phyloP scores from a whole-genome alignment of 768 basidiomycete genomes.

The Obba rivulosa region DNA sequence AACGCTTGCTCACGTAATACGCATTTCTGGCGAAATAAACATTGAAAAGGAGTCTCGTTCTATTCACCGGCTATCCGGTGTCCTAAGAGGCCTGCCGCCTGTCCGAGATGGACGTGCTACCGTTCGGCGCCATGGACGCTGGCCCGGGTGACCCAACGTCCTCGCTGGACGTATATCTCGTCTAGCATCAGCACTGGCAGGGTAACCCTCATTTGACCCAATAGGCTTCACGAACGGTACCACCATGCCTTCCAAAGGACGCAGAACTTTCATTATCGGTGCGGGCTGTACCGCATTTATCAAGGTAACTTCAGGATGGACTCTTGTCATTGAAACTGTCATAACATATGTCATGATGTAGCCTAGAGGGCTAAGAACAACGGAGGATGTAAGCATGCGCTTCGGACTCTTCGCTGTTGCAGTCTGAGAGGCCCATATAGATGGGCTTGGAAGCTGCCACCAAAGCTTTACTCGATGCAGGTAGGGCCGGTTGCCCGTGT shows the following conservation, averaged over 20 bases:
- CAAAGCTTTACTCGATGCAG: constrained; percentile 83
- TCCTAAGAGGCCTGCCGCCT: no score
- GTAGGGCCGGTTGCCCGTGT: constrained; percentile 26
- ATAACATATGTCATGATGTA: constrained; percentile 20
- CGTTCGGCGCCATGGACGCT: no score
- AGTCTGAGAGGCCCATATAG: constrained; percentile 27
- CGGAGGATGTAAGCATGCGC: constrained; percentile 55
- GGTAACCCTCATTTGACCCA: no score
- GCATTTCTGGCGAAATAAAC: no score
- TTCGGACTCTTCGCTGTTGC: neutral
- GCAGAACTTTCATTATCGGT: constrained; percentile 57
- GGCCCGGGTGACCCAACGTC: no score
- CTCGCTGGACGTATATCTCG: no score
- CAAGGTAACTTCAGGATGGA: constrained; percentile 42
- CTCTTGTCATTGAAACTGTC: constrained; percentile 5
- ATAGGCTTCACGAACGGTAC: no score
- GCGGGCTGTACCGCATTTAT: constrained; percentile 74
- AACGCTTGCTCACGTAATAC: no score
- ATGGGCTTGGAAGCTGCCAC: constrained; percentile 87
- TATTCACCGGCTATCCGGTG: no score
- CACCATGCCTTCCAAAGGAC: constrained; percentile 15
- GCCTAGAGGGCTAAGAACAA: constrained; percentile 62
- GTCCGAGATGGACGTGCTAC: no score
- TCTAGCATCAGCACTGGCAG: no score
- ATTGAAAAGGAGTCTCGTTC: no score